Evolutionary conservation across 441 rosid genomes (phyloP).

Genomic region (Arabidopsis lyrata): DNA sequence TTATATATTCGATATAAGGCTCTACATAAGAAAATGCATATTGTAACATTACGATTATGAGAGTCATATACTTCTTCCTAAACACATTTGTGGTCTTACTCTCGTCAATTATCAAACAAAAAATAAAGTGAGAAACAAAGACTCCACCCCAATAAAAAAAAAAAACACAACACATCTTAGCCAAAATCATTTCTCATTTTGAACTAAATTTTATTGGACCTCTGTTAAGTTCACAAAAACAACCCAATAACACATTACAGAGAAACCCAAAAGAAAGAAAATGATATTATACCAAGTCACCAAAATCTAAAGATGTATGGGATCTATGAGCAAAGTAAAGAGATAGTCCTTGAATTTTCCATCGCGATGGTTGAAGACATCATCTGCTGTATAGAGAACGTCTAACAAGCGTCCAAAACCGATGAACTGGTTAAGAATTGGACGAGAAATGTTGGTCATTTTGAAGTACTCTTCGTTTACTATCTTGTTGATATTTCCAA

Average conservation of each 20-base stretch:
- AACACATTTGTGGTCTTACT: too few species aligned
- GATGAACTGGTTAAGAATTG: background rate
- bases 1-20: too few species aligned
- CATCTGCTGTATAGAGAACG: background rate
- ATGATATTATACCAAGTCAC: background rate
- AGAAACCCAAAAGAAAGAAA: background rate
- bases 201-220: conserved; percentile 17
- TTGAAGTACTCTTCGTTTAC: conserved; percentile 18
- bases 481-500: conserved; percentile 15
- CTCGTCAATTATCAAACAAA: too few species aligned
- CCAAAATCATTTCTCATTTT: conserved; percentile 7
- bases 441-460: background rate
- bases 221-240: background rate
- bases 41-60: too few species aligned
- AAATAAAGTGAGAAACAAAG: too few species aligned
- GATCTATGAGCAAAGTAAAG: conserved; percentile 7
- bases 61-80: too few species aligned
- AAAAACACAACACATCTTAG: background rate
- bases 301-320: conserved; percentile 2
- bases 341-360: conserved; percentile 21
- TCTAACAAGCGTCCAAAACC: background rate
- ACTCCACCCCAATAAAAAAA: background rate
- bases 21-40: too few species aligned
- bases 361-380: conserved; percentile 4
- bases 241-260: background rate